Conservation (phyloP, 1,139 yeast genomes). For the Casaregolazyma lundiana region DNA sequence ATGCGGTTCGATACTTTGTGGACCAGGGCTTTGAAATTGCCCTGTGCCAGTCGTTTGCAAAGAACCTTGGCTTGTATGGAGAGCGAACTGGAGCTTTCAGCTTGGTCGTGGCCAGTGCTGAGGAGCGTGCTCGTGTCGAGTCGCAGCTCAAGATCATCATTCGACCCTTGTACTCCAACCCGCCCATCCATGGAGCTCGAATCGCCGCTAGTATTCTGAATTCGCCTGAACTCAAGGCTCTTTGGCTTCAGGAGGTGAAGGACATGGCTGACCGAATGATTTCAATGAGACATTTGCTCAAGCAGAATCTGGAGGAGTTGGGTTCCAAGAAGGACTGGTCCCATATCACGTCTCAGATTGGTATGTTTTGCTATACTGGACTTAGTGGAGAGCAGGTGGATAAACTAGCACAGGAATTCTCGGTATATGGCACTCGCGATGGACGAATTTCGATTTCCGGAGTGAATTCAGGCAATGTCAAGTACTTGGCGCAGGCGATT, state of each 20-base stretch:
- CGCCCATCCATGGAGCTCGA: constrained; percentile 96
- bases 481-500: constrained; percentile 74
- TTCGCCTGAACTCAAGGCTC: constrained; percentile 57
- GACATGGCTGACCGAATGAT: constrained; percentile 86
- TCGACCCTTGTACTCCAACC: constrained; percentile 85
- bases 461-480: constrained; percentile 73
- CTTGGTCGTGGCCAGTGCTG: constrained; percentile 35
- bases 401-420: constrained; percentile 71
- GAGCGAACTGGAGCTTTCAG: constrained; percentile 93
- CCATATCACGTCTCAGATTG: constrained; percentile 86
- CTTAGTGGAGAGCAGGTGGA: constrained; percentile 73
- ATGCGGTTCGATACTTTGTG: constrained; percentile 79
- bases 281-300: constrained; percentile 67
- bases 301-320: constrained; percentile 55
- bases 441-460: constrained; percentile 97
- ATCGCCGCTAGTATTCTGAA: constrained; percentile 74
- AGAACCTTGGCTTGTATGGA: constrained; percentile 96
- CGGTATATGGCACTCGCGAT: constrained; percentile 59
- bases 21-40: constrained; percentile 42
- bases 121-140: constrained; percentile 42
- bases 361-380: constrained; percentile 97
- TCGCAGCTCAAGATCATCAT: constrained; percentile 77
- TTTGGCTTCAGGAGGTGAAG: constrained; percentile 82
- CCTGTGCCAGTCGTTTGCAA: constrained; percentile 94
- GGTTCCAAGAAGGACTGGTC: constrained; percentile 90